These are phyloP conservation scores for Penicillium sp. DNA, from an alignment of 2,329 filamentous ascomycete genomes.

Conservation along the genomic window DNA sequence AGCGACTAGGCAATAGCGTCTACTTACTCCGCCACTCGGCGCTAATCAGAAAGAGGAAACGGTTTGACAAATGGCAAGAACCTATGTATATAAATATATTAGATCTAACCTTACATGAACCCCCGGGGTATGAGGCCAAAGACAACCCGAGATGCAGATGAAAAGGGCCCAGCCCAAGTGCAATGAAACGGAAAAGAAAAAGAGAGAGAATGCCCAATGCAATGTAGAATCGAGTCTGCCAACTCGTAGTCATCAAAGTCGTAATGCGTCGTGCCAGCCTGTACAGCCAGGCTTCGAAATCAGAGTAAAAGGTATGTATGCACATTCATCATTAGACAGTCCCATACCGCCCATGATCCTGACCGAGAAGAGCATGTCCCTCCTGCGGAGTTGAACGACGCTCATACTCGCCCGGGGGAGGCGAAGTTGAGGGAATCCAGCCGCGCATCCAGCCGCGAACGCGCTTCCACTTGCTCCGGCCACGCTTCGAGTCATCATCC, in stretches of 20 bases:
- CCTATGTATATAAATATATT: not conserved
- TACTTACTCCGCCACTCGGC: no score
- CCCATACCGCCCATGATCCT: slow-evolving; percentile 33
- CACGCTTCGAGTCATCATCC: slow-evolving; percentile 30
- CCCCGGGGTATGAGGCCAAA: not conserved
- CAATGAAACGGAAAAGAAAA: not conserved
- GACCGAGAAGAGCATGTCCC: slow-evolving; percentile 30
- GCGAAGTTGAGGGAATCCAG: slow-evolving; percentile 57
- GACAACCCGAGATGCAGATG: slow-evolving; percentile 2
- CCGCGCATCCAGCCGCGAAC: slow-evolving; percentile 66
- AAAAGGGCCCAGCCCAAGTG: not conserved
- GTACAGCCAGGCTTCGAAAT: not conserved
- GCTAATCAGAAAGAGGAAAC: no score
- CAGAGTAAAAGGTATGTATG: not conserved
- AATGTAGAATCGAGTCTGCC: not conserved
- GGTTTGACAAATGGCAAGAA: no score
- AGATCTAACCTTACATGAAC: not conserved
- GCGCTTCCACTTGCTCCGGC: slow-evolving; percentile 52
- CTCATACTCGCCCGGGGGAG: slow-evolving; percentile 25
- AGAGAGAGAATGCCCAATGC: not conserved
- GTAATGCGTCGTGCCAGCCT: slow-evolving; percentile 7
- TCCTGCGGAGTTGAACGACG: slow-evolving; percentile 21
- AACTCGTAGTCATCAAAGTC: slow-evolving; percentile 6
- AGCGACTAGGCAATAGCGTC: no score
- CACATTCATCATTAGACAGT: slow-evolving; percentile 26